Base-by-base conservation (phyloP, 441 rosid species). In the Croton setiger region DNA sequence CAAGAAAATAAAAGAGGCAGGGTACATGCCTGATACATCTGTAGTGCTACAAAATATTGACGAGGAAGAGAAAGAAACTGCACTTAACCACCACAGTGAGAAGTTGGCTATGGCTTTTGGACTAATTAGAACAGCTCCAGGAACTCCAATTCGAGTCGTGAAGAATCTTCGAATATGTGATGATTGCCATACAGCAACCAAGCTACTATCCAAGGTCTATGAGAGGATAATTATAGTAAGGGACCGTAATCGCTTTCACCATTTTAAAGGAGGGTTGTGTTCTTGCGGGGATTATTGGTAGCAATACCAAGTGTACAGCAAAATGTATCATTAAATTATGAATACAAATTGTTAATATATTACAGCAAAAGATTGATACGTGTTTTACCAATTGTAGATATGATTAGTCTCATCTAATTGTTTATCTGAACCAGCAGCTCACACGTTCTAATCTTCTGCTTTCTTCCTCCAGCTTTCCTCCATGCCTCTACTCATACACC, bases 211-310 rank as follows among this genome's bases (percentile, higher is more conserved):
- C 3, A 79, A 67, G 69, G 65, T 79, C 5, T 72, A 76, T 66
- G 33, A 20, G 13, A 76, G 75, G 68, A 61, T 17, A 41, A 76
- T 81, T 33, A 43, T 74, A 45, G 74, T 79, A 5, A 72, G 82
- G 18, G 85, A 79, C 48, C 66, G 77, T 1, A 74, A 74, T 47
- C 77, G 81, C 11, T 82, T 82, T 68, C 85, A 79, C 65, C 75
- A 74, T 17, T 70, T 82, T 71, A 76, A 49, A 12, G 69, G 72
- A 1, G 84, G 84, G 60, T 68, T 33, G 23, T 78, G 78, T 33
- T 82, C 81, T 48, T 80, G 77, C 15, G 70, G 75, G 4, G 80
- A 76, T 64, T 77, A 59, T 68, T 78, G 77, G 82, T 68, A 71
- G 67, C 36, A 41, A 59, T 45, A 41, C 37, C 47, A 10, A 49